Evolutionary conservation across 495 filamentous ascomycete species (phyloP), one percentile per base, ranked within the genome.

Genomic region (Amniculicola lignicola): DNA sequence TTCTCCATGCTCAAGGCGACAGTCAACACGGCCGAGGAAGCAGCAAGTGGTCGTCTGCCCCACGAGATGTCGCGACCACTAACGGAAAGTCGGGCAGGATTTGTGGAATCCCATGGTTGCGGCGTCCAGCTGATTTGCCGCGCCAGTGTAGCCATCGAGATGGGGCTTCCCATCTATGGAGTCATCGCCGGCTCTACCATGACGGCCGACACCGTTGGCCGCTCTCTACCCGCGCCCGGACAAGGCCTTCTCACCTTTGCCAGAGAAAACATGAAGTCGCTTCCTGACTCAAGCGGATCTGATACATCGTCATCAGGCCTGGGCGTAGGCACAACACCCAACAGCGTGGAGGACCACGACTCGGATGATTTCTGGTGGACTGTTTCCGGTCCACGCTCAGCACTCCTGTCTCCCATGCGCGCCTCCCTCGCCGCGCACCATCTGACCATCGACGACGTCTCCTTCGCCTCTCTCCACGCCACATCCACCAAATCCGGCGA

Each of bases 201-300:
- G 9, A 57, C 66, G n/a, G 52, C 41, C 36, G 65, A 69, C 21
- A 50, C 52, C 9, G 51, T 65, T 15, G 57, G 66, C 14, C 43
- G 66, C 10, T 69, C 66, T 0, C 24, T 69, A 0, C 65, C 65
- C 12, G 65, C 65, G n/a, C 66, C 66, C 11, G 65, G 66, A 1
- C 19, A 65, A 39, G 66, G 66, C 11, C 37, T 67, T 7, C 27
- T 67, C n/a, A 52, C 56, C 10, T 28, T 22, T 28, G 65, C 57
- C 9, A 27, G 57, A 21, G 61, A 67, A 39, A 29, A 27, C 3
- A n/a, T 35, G n/a, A 14, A 12, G 1, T 6, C 21, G 5, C n/a
- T n/a, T n/a, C n/a, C n/a, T n/a, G n/a, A n/a, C n/a, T n/a, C n/a
- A n/a, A n/a, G n/a, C n/a, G n/a, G n/a, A n/a, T n/a, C n/a, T n/a